Evolutionary conservation across 2,329 filamentous ascomycete species (phyloP).

Genomic region (Pestalotiopsis sp.): DNA sequence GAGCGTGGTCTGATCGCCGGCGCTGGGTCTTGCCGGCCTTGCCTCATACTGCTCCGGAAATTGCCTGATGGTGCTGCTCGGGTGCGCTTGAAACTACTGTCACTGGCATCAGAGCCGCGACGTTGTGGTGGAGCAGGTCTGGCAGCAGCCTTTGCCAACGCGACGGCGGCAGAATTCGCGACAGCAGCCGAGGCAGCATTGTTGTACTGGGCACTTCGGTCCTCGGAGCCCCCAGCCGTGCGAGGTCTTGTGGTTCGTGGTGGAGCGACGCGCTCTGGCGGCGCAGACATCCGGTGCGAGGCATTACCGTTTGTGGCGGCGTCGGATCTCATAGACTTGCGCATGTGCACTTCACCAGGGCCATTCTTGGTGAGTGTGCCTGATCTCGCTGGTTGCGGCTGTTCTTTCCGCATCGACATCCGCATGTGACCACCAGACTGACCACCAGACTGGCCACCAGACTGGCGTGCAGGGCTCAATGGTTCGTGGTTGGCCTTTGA

Average conservation of each 20-base stretch:
- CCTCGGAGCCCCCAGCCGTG: constrained; percentile 5
- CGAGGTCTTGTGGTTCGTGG: constrained; percentile 9
- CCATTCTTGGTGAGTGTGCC: neutral
- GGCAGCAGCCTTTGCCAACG: constrained; percentile 15
- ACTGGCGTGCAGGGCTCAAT: constrained; percentile 15
- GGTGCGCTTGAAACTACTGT: constrained; percentile 80
- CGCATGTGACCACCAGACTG: constrained; percentile 25
- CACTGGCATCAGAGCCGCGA: constrained; percentile 66
- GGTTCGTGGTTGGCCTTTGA: constrained; percentile 29
- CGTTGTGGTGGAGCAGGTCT: constrained; percentile 44
- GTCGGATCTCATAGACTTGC: constrained; percentile 17
- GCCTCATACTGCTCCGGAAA: constrained; percentile 77
- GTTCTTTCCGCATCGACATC: constrained; percentile 25
- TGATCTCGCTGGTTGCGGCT: neutral
- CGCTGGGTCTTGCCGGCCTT: constrained; percentile 35
- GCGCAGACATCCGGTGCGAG: constrained; percentile 13
- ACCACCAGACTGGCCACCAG: neutral
- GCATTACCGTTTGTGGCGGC: constrained; percentile 13
- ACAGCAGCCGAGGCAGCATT: neutral
- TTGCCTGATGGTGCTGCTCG: constrained; percentile 49
- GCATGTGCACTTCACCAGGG: constrained; percentile 1
- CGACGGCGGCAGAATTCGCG: constrained; percentile 14
- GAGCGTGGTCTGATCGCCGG: constrained; percentile 27
- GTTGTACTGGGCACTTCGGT: neutral
- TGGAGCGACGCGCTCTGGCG: constrained; percentile 14